Evolutionary conservation across 129 eudicot genomes (phyloP).

Genomic region (Solidago caesia): DNA sequence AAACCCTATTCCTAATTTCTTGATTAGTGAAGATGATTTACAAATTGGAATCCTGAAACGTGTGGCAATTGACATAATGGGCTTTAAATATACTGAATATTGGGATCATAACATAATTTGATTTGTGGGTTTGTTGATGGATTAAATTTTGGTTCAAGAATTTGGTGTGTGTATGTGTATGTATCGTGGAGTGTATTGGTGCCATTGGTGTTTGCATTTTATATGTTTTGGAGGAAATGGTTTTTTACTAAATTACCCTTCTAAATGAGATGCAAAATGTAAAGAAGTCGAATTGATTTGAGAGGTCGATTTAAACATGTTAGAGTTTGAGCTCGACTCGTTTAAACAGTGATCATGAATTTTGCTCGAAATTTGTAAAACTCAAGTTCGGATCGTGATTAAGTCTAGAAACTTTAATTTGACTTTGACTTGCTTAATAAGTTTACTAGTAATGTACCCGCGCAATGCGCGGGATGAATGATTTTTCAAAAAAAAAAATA

Average conservation of each 20-base stretch:
- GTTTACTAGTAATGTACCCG: too few species aligned
- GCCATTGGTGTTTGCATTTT: slow-evolving; percentile 31
- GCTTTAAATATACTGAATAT: not conserved
- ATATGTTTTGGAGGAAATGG: slow-evolving; percentile 21
- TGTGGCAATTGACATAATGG: slow-evolving; percentile 22
- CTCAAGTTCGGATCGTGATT: too few species aligned
- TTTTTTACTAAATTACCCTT: not conserved
- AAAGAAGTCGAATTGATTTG: too few species aligned
- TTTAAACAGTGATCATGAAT: too few species aligned
- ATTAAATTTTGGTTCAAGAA: slow-evolving; percentile 11
- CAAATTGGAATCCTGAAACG: slow-evolving; percentile 2
- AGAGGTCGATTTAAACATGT: too few species aligned
- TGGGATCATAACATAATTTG: slow-evolving; percentile 26
- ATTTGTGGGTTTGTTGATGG: not conserved
- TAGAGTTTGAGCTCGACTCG: too few species aligned
- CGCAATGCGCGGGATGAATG: too few species aligned
- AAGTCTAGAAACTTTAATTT: too few species aligned
- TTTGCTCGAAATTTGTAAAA: too few species aligned
- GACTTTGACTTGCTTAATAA: too few species aligned
- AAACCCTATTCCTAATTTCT: slow-evolving; percentile 41
- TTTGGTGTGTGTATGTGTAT: slow-evolving; percentile 18
- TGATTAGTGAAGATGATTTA: slow-evolving; percentile 12
- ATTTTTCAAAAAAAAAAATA: too few species aligned
- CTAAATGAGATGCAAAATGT: too few species aligned
- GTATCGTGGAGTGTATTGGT: slow-evolving; percentile 36